Evolutionary conservation across 495 filamentous ascomycete genomes (phyloP).

Genomic region (Hypomontagnella monticulosa): DNA sequence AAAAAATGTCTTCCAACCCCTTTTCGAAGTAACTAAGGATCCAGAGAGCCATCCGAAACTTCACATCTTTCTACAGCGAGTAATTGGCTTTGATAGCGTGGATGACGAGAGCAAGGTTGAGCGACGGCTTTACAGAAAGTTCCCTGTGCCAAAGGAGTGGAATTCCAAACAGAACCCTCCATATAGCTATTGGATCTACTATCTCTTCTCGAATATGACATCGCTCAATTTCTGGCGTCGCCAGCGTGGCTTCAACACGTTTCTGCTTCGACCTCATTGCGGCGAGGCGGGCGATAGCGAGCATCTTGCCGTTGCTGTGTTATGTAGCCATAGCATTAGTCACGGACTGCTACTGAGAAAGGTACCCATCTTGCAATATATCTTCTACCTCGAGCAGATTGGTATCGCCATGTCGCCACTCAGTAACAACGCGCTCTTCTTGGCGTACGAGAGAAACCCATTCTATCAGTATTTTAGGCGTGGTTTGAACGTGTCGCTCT

Average conservation of each 20-base stretch:
- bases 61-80: conserved; percentile 92
- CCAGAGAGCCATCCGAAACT: conserved; percentile 89
- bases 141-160: conserved; percentile 89
- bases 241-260: conserved; percentile 93
- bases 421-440: conserved; percentile 95
- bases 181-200: conserved; percentile 99
- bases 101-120: conserved; percentile 98
- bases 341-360: conserved; percentile 94
- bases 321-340: conserved; percentile 97
- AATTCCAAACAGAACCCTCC: conserved; percentile 93
- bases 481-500: conserved; percentile 93
- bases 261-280: conserved; percentile 91
- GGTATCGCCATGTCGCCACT: conserved; percentile 99
- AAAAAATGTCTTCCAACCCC: conserved; percentile 88
- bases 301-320: conserved; percentile 88
- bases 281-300: conserved; percentile 97
- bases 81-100: conserved; percentile 96
- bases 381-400: conserved; percentile 97
- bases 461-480: conserved; percentile 94
- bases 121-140: conserved; percentile 89
- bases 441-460: conserved; percentile 97
- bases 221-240: conserved; percentile 93
- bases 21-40: conserved; percentile 93
- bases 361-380: conserved; percentile 92
- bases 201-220: conserved; percentile 92